Percentiles rank a stretch among this genome's conserved stretches.
phyloP scores from a whole-genome alignment of 2,329 filamentous ascomycete species.

The Talaromyces marneffei region DNA sequence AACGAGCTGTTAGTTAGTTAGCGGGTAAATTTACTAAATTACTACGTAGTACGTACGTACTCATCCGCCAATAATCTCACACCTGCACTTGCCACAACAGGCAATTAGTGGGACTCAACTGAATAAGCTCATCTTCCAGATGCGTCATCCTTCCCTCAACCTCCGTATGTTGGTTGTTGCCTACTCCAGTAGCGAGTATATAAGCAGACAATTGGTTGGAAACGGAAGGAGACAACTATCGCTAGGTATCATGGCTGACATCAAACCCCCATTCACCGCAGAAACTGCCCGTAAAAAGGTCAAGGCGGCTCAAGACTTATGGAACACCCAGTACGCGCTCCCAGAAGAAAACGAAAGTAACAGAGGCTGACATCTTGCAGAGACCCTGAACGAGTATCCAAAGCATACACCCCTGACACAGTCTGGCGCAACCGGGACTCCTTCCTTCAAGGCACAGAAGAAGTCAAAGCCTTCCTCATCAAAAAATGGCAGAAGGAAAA shows the following conservation, averaged over 20 bases:
- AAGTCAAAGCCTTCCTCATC: slow-evolving; percentile 62
- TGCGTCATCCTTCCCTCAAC: neutral
- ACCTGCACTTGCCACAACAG: neutral
- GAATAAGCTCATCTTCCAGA: neutral
- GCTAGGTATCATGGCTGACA: slow-evolving; percentile 33
- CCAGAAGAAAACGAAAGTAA: neutral
- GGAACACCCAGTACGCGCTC: slow-evolving; percentile 63
- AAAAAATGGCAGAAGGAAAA: slow-evolving; percentile 70
- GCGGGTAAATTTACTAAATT: too few relatives aligned
- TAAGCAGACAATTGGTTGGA: neutral
- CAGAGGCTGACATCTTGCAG: slow-evolving; percentile 34
- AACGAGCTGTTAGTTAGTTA: neutral
- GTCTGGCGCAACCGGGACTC: slow-evolving; percentile 73
- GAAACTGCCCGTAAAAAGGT: slow-evolving; percentile 70
- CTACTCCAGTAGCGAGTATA: neutral
- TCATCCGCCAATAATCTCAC: neutral
- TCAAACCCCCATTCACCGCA: slow-evolving; percentile 65
- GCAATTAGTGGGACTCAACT: neutral
- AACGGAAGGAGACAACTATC: neutral
- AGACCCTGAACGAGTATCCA: slow-evolving; percentile 59
- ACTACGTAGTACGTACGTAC: too few relatives aligned
- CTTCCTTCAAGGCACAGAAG: slow-evolving; percentile 64
- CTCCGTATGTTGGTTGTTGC: neutral
- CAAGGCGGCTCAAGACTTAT: slow-evolving; percentile 74
- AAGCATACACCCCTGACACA: slow-evolving; percentile 68